A percentile compares a stretch with the other conserved stretches of the same genome.
Evolutionary conservation across 305 asterid species (phyloP).

Genomic region (Fraxinus baroniana): DNA sequence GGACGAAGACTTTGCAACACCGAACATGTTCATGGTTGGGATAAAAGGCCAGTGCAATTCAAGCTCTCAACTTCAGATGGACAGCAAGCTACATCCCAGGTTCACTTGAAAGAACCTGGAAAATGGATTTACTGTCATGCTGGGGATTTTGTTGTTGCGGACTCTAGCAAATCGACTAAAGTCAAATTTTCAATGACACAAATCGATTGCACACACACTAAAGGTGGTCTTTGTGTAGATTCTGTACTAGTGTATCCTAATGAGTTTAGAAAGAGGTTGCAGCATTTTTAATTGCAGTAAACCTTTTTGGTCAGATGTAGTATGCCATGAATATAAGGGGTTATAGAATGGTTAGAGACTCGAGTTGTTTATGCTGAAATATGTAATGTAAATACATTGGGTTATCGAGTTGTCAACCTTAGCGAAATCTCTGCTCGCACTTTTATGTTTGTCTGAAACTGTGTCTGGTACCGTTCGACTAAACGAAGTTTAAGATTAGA

Average conservation of each 20-base stretch:
- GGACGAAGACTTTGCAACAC: conserved; percentile 64
- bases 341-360: background rate
- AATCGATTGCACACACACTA: conserved; percentile 91
- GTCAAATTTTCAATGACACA: conserved; percentile 92
- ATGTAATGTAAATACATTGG: background rate
- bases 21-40: conserved; percentile 93
- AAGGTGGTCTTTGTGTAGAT: conserved; percentile 92
- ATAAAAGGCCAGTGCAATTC: conserved; percentile 69
- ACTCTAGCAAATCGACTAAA: conserved; percentile 42
- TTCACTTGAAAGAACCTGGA: conserved; percentile 76
- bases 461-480: background rate
- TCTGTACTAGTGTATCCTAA: conserved; percentile 64
- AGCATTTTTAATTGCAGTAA: conserved; percentile 38
- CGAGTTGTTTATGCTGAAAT: background rate
- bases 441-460: background rate
- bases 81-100: conserved; percentile 71
- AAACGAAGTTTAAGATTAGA: background rate
- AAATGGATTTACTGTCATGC: conserved; percentile 69
- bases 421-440: background rate
- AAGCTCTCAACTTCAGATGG: conserved; percentile 80
- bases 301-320: background rate
- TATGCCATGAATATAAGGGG: background rate
- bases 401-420: background rate
- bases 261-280: conserved; percentile 47
- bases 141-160: conserved; percentile 63